Conservation (phyloP, 306 rosid species). For the Benincasa hispida region DNA sequence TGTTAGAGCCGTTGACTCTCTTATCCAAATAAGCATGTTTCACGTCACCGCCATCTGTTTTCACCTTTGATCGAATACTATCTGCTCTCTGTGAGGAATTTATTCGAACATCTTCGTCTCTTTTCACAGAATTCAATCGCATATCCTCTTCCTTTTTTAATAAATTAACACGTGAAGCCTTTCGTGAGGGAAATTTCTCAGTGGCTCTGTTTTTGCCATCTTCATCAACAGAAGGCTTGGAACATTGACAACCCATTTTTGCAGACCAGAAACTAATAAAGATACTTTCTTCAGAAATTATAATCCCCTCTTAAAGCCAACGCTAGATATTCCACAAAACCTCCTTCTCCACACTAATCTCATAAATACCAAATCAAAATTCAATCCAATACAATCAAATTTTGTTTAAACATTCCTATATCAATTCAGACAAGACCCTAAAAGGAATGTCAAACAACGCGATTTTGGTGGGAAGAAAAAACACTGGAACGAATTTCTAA, state of each 20-base stretch:
- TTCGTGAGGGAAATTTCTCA: conserved; percentile 25
- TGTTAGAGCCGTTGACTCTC: conserved; percentile 29
- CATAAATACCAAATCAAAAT: conserved; percentile 22
- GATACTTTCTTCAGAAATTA: conserved; percentile 16
- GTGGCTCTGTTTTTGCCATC: conserved; percentile 45
- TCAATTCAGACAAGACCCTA: conserved; percentile 3
- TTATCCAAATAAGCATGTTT: conserved; percentile 36
- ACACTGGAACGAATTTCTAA: neutral
- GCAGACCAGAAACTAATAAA: conserved; percentile 1
- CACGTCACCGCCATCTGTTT: conserved; percentile 24
- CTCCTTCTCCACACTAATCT: conserved; percentile 15
- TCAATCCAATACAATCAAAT: conserved; percentile 7
- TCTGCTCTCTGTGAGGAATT: conserved; percentile 2
- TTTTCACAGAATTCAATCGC: conserved; percentile 44
- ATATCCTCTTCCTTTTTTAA: conserved; percentile 38
- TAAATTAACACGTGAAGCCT: conserved; percentile 39
- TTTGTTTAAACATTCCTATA: neutral
- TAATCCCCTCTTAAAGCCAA: conserved; percentile 10
- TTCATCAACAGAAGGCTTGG: conserved; percentile 54
- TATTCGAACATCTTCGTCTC: neutral
- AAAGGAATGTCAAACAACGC: neutral
- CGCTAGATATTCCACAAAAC: conserved; percentile 9
- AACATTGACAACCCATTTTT: conserved; percentile 53
- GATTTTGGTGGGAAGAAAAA: neutral
- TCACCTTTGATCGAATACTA: conserved; percentile 27